Conservation (phyloP, 805 yeast species). For the Candida sakaeoensis region DNA sequence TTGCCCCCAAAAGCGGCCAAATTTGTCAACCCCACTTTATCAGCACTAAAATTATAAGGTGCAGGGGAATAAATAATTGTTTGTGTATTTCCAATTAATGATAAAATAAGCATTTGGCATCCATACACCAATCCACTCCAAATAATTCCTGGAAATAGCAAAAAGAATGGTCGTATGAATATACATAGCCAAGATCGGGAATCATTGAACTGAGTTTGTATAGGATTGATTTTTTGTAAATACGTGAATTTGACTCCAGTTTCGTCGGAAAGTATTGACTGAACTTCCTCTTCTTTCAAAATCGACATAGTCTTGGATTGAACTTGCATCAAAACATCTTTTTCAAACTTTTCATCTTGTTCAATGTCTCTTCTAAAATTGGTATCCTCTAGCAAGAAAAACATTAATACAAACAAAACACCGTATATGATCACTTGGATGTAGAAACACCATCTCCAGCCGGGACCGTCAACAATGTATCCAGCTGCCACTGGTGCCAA, state of each 20-base stretch:
- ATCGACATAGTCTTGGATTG: conserved; percentile 19
- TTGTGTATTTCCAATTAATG: conserved; percentile 42
- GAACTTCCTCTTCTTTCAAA: conserved; percentile 40
- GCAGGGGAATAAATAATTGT: conserved; percentile 31
- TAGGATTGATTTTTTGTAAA: conserved; percentile 30
- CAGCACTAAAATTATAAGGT: conserved; percentile 39
- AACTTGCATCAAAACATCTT: not conserved
- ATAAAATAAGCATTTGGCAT: conserved; percentile 48
- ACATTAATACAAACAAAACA: conserved; percentile 25
- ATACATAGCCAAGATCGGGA: conserved; percentile 37
- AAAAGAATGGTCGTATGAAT: conserved; percentile 33
- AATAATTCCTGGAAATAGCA: conserved; percentile 40
- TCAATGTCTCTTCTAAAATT: conserved; percentile 29
- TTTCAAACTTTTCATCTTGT: not conserved
- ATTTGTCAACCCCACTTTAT: conserved; percentile 41
- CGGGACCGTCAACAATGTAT: conserved; percentile 31
- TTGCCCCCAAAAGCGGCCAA: conserved; percentile 41
- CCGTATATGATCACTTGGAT: conserved; percentile 29
- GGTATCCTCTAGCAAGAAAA: conserved; percentile 43
- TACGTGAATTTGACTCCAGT: conserved; percentile 24
- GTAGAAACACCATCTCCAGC: conserved; percentile 42
- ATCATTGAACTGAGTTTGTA: conserved; percentile 38
- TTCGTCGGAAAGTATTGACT: conserved; percentile 28
- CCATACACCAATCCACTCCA: conserved; percentile 49
- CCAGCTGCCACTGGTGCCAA: conserved; percentile 45